A percentile compares a stretch with the other conserved stretches of the same genome.
Conservation (phyloP, 2,329 filamentous ascomycete genomes). For the Paecilomyces niveus region DNA sequence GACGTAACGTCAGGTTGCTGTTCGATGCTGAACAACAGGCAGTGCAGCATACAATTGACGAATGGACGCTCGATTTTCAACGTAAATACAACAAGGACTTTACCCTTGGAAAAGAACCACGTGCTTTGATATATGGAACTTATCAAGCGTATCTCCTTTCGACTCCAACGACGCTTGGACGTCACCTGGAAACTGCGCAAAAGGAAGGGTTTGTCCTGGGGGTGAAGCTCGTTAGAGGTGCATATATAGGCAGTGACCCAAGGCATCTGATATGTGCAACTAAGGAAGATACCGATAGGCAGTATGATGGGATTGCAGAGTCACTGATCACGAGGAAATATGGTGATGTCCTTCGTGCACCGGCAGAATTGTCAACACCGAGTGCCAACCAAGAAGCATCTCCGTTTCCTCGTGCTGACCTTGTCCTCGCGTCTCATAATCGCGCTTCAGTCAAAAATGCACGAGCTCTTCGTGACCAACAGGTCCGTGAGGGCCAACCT, state of each 20-base stretch:
- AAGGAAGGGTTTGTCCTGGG: slow-evolving; percentile 60
- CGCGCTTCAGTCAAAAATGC: slow-evolving; percentile 57
- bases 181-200: slow-evolving; percentile 54
- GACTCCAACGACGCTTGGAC: slow-evolving; percentile 50
- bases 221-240: slow-evolving; percentile 68
- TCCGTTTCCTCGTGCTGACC: slow-evolving; percentile 47
- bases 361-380: slow-evolving; percentile 29
- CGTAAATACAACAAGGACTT: slow-evolving; percentile 59
- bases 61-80: slow-evolving; percentile 70
- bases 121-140: slow-evolving; percentile 68
- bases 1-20: slow-evolving; percentile 63
- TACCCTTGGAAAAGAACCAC: slow-evolving; percentile 27
- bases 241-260: slow-evolving; percentile 64
- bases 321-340: slow-evolving; percentile 59
- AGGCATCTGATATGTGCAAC: slow-evolving; percentile 62
- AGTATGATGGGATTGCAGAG: slow-evolving; percentile 65
- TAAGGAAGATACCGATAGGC: slow-evolving; percentile 60
- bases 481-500: slow-evolving; percentile 28
- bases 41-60: slow-evolving; percentile 71
- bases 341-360: slow-evolving; percentile 41
- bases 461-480: slow-evolving; percentile 40
- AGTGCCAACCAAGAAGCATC: slow-evolving; percentile 11
- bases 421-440: slow-evolving; percentile 81
- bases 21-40: slow-evolving; percentile 80
- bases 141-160: slow-evolving; percentile 70